Evolutionary conservation across 1,139 yeast species (phyloP).

Genomic region (Nakaseomyces delphensis): DNA sequence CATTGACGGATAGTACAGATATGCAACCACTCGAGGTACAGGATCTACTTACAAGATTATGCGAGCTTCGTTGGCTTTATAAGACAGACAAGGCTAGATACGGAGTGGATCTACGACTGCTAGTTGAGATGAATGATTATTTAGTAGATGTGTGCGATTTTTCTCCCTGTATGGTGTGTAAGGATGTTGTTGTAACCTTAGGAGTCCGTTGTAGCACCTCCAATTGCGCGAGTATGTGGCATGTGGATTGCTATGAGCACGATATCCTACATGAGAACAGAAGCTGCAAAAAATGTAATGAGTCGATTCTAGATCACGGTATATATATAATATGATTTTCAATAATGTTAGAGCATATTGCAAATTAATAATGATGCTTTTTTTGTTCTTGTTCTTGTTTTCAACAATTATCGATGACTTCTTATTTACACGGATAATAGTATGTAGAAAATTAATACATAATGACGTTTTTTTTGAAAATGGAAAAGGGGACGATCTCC

Average conservation of each 20-base stretch:
- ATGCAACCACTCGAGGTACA: slow-evolving; percentile 21
- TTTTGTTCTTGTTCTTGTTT: not conserved
- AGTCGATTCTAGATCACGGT: slow-evolving; percentile 17
- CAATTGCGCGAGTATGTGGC: slow-evolving; percentile 18
- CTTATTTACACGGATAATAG: slow-evolving; percentile 11
- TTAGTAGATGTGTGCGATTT: slow-evolving; percentile 15
- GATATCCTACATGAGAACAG: slow-evolving; percentile 21
- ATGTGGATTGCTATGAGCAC: slow-evolving; percentile 28
- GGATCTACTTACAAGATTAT: slow-evolving; percentile 16
- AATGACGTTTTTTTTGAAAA: not conserved
- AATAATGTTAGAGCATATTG: too few relatives aligned
- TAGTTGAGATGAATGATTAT: slow-evolving; percentile 25
- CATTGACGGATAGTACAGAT: slow-evolving; percentile 15
- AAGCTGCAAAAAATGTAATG: slow-evolving; percentile 19
- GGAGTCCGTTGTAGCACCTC: slow-evolving; percentile 23
- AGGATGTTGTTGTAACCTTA: slow-evolving; percentile 16
- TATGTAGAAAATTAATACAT: not conserved
- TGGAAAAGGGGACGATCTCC: not conserved
- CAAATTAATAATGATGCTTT: too few relatives aligned
- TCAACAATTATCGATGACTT: not conserved
- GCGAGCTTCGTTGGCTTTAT: slow-evolving; percentile 27
- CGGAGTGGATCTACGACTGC: slow-evolving; percentile 23
- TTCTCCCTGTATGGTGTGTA: slow-evolving; percentile 19
- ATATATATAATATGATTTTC: slow-evolving; percentile 18
- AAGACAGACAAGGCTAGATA: slow-evolving; percentile 19